phyloP scores from a whole-genome alignment of 352 stramenopile genomes.

The Phytopythium boreale region DNA sequence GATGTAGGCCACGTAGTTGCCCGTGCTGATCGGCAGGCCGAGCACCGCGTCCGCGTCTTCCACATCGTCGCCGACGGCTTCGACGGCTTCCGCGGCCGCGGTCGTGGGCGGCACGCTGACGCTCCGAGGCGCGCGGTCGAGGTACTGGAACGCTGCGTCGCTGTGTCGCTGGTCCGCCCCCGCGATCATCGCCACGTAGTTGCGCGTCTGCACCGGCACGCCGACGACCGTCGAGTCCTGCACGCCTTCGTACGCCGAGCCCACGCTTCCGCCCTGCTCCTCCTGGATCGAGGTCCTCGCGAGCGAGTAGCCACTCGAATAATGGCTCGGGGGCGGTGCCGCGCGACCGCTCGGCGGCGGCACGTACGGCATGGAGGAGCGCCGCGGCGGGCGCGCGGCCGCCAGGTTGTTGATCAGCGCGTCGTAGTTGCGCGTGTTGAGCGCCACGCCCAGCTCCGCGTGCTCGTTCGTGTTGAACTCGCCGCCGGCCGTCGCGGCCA shows the following conservation, averaged over 20 bases:
- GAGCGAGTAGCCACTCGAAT: background rate
- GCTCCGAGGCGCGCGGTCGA: slow-evolving; percentile 4
- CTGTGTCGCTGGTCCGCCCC: slow-evolving; percentile 20
- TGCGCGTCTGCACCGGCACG: slow-evolving; percentile 42
- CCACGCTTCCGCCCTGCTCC: background rate
- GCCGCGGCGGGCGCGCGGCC: background rate
- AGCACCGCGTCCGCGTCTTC: slow-evolving; percentile 44
- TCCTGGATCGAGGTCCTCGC: slow-evolving; percentile 4
- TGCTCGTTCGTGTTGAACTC: slow-evolving; percentile 13
- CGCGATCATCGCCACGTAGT: slow-evolving; percentile 46
- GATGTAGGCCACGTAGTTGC: slow-evolving; percentile 53
- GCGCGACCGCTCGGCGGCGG: background rate
- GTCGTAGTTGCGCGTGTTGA: slow-evolving; percentile 66
- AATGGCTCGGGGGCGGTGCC: background rate
- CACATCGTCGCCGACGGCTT: slow-evolving; percentile 14
- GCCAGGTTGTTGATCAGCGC: slow-evolving; percentile 44
- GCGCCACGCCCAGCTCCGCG: slow-evolving; percentile 41
- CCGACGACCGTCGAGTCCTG: slow-evolving; percentile 39
- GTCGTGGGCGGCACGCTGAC: background rate
- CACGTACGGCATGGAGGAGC: slow-evolving; percentile 4
- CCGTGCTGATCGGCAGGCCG: slow-evolving; percentile 54
- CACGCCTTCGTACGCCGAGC: slow-evolving; percentile 13
- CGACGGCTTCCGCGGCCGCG: background rate
- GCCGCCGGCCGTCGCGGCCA: background rate
- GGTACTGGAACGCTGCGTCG: slow-evolving; percentile 8